These are phyloP conservation scores for Hansenula sp. DNA, from an alignment of 1,139 yeast species.

Conservation along the genomic window DNA sequence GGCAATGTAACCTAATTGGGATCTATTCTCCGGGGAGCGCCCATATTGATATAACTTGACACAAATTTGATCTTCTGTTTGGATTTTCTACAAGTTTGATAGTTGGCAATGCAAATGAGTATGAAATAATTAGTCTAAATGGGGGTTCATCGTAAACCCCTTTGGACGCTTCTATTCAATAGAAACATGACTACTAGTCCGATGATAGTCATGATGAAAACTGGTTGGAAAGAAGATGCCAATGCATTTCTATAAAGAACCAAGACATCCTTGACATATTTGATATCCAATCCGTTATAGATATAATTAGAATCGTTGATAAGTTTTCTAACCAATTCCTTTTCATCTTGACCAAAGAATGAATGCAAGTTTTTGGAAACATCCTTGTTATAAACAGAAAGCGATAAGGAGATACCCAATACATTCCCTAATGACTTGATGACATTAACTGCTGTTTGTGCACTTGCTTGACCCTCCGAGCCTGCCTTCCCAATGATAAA, in stretches of 20 bases:
- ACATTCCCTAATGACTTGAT: constrained; percentile 43
- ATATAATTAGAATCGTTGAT: constrained; percentile 15
- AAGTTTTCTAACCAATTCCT: constrained; percentile 6
- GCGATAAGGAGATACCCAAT: constrained; percentile 40
- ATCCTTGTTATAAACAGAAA: constrained; percentile 28
- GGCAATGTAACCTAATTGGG: too few species aligned
- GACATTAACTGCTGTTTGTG: constrained; percentile 26
- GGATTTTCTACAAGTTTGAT: too few species aligned
- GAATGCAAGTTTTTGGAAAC: constrained; percentile 7
- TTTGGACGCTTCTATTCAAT: constrained; percentile 3
- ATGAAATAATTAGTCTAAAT: not conserved
- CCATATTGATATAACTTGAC: too few species aligned
- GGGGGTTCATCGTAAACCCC: not conserved
- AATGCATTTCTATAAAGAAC: constrained; percentile 13
- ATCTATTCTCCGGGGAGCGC: too few species aligned
- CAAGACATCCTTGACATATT: constrained; percentile 10
- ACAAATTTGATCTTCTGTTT: too few species aligned
- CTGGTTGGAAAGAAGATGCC: constrained; percentile 12
- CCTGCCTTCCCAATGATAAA: constrained; percentile 42
- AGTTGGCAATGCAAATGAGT: too few species aligned
- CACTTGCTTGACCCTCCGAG: constrained; percentile 32
- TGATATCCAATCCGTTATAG: constrained; percentile 11
- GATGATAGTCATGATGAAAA: constrained; percentile 7
- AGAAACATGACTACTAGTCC: constrained; percentile 12
- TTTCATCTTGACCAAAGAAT: constrained; percentile 5